Evolutionary conservation across 2,329 filamentous ascomycete genomes (phyloP), one percentile per base, ranked within the genome.

Genomic region (Myotisia sp.): DNA sequence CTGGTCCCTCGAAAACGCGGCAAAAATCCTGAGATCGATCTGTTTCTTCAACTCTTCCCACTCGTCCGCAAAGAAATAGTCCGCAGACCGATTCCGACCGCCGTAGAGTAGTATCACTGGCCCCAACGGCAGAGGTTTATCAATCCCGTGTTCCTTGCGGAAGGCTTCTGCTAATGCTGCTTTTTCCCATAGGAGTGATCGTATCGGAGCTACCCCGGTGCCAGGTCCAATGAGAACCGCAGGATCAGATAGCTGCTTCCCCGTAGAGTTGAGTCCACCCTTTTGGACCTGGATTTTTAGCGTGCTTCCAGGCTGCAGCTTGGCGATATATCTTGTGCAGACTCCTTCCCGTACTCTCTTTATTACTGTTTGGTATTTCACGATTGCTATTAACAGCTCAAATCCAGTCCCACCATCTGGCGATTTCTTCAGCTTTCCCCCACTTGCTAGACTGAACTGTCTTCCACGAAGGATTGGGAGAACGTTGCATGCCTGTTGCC

Each of bases 381-480:
- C 86, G 37, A 95, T 77, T 0, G 90, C 86, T 26, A 86, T 71
- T 3, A 92, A 62, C 3, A 94, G 64, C 36, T 92, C 77, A 14
- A 92, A 62, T 9, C 61, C 59, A 1, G 68, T 69, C 14, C 50
- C 45, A 5, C 59, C 52, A 19, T 56, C 49, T 1, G 47, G 29
- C 3, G 48, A 48, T 21, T 39, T 44, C 43, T 63, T 64, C 33
- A 64, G 42, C 43, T 54, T 44, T 37, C 75, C 76, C 5, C 79
- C 78, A 42, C 80, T 90, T 21, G 84, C 83, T 40, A 95, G 86
- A 55, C 86, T 94, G 53, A 93, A 98, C 47, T 92, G 81, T 4
- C 90, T 71, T n/a, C 77, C 79, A n/a, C 84, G 76, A 29, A 95
- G 77, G 3, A 76, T 49, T 0, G 90, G 90, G 36, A 98, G 76